Percentiles rank a stretch among this genome's conserved stretches.
Conservation (phyloP, 179 eudicot genomes). For the Patellifolia procumbens region DNA sequence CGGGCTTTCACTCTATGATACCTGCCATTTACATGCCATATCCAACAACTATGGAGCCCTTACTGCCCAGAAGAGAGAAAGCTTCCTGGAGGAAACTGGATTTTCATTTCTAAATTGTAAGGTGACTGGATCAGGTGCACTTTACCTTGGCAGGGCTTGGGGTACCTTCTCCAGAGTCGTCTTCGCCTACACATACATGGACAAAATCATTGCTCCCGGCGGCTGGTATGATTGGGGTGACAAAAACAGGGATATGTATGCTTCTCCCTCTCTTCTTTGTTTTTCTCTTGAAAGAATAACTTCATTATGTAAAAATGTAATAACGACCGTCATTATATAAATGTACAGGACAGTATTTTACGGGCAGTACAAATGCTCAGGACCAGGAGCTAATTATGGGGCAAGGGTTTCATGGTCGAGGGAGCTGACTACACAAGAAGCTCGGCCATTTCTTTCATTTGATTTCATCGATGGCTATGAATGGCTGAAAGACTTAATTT, state of each 20-base stretch:
- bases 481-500: conserved; percentile 47
- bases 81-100: conserved; percentile 74
- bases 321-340: neutral
- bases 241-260: conserved; percentile 71
- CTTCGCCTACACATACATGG: conserved; percentile 91
- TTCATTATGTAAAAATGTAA: neutral
- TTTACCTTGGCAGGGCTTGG: conserved; percentile 92
- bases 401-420: conserved; percentile 81
- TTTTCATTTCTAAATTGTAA: conserved; percentile 73
- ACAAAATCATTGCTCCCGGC: conserved; percentile 64
- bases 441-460: conserved; percentile 66
- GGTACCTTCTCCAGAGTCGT: conserved; percentile 78
- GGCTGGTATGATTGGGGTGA: conserved; percentile 97
- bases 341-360: conserved; percentile 76
- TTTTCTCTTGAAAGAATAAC: neutral
- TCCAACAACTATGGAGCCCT: conserved; percentile 62
- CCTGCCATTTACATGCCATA: conserved; percentile 73
- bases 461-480: conserved; percentile 66
- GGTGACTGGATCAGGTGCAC: conserved; percentile 83
- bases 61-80: conserved; percentile 83
- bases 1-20: conserved; percentile 69
- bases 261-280: neutral
- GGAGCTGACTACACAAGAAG: conserved; percentile 69
- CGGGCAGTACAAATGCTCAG: conserved; percentile 80
- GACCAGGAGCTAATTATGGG: conserved; percentile 69